phyloP scores from a whole-genome alignment of 2,329 filamentous ascomycete species.

The Neopestalotiopsis sp. region DNA sequence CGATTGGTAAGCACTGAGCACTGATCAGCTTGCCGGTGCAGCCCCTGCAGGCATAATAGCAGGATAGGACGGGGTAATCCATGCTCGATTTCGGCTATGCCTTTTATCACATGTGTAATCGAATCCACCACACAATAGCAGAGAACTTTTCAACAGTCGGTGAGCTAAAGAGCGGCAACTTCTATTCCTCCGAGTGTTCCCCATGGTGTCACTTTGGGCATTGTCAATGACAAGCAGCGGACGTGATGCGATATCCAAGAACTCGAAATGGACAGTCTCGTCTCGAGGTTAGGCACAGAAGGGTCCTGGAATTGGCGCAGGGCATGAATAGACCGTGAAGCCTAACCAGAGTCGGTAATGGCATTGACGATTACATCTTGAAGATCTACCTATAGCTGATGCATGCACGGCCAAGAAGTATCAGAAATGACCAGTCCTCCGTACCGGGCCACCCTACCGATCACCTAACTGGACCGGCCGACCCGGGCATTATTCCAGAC shows the following conservation, averaged over 20 bases:
- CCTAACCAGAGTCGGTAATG: neutral
- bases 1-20: neutral
- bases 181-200: slow-evolving; percentile 2
- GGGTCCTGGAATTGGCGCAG: neutral
- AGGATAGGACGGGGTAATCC: neutral
- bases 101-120: slow-evolving; percentile 5
- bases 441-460: neutral
- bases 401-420: neutral
- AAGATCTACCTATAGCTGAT: neutral
- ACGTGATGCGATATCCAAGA: neutral
- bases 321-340: neutral
- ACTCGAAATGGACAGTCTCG: neutral
- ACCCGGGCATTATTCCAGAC: slow-evolving; percentile 4
- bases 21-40: neutral
- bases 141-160: neutral
- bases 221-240: neutral
- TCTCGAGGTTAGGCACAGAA: neutral
- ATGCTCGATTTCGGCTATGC: neutral
- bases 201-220: neutral
- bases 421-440: slow-evolving; percentile 8
- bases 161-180: neutral
- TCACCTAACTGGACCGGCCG: neutral
- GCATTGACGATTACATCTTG: neutral
- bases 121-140: neutral
- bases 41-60: neutral